Evolutionary conservation across 208 protist genomes (phyloP).

Genomic region (Naegleria fowleri): DNA sequence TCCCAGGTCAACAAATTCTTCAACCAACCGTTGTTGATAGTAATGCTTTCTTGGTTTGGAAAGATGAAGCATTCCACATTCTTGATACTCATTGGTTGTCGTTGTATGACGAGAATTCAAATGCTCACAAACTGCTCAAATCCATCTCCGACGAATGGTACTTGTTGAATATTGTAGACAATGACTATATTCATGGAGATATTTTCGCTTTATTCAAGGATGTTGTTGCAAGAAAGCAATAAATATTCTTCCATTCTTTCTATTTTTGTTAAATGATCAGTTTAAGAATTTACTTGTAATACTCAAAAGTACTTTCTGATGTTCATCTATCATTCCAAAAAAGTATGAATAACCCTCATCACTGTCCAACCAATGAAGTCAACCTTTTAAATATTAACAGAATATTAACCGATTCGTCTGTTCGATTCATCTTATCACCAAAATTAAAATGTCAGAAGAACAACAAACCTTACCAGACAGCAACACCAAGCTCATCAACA

Average conservation of each 20-base stretch:
- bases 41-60: slow-evolving; percentile 54
- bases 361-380: too few species aligned
- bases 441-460: too few species aligned
- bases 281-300: too few species aligned
- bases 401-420: too few species aligned
- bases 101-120: slow-evolving; percentile 22
- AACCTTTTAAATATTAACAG: too few species aligned
- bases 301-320: too few species aligned
- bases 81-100: slow-evolving; percentile 43
- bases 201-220: slow-evolving; percentile 15
- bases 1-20: slow-evolving; percentile 55
- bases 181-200: slow-evolving; percentile 39
- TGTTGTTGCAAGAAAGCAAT: not conserved
- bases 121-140: slow-evolving; percentile 2
- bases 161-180: slow-evolving; percentile 56
- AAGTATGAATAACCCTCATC: too few species aligned
- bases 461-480: too few species aligned
- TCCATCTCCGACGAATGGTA: slow-evolving; percentile 52
- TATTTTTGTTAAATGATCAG: not conserved
- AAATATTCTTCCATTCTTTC: not conserved
- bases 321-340: too few species aligned
- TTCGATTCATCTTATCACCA: too few species aligned
- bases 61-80: slow-evolving; percentile 56
- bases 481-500: too few species aligned
- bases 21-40: slow-evolving; percentile 63